Percentiles rank a stretch among this genome's conserved stretches.
Conservation (phyloP, 352 stramenopile species). For the Globisporangium okanoganense region DNA sequence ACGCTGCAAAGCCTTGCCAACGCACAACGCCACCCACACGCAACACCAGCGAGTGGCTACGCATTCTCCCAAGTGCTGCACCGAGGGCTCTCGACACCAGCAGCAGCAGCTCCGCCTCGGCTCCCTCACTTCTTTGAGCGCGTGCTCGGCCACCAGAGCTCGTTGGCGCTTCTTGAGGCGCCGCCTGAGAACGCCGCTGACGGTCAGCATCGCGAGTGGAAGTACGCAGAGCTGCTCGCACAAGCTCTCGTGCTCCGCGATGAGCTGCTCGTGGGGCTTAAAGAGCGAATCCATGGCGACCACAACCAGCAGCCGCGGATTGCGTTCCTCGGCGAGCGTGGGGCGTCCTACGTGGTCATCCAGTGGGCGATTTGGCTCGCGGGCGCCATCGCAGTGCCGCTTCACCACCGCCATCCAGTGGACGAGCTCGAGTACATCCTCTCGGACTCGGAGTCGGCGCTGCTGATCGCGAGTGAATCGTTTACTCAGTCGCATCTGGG, state of each 20-base stretch:
- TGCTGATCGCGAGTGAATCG: constrained; percentile 53
- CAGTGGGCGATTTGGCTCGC: too few species aligned
- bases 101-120: neutral
- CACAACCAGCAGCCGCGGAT: too few species aligned
- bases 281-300: too few species aligned
- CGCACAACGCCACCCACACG: too few species aligned
- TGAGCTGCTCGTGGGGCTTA: constrained; percentile 14
- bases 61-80: neutral
- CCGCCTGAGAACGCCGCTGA: neutral
- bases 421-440: constrained; percentile 78
- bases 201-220: constrained; percentile 22
- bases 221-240: constrained; percentile 38
- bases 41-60: neutral
- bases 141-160: constrained; percentile 20
- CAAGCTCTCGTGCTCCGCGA: constrained; percentile 31
- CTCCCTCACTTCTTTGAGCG: constrained; percentile 28
- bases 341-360: too few species aligned
- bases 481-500: constrained; percentile 15
- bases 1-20: too few species aligned
- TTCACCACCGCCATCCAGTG: neutral
- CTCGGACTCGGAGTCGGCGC: constrained; percentile 38
- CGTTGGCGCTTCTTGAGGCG: constrained; percentile 17
- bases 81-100: neutral
- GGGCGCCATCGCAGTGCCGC: too few species aligned
- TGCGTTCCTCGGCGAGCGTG: too few species aligned